These are phyloP conservation scores for Olyra latifolia DNA, from an alignment of 176 grass and related monocot species.

Conservation along the genomic window DNA sequence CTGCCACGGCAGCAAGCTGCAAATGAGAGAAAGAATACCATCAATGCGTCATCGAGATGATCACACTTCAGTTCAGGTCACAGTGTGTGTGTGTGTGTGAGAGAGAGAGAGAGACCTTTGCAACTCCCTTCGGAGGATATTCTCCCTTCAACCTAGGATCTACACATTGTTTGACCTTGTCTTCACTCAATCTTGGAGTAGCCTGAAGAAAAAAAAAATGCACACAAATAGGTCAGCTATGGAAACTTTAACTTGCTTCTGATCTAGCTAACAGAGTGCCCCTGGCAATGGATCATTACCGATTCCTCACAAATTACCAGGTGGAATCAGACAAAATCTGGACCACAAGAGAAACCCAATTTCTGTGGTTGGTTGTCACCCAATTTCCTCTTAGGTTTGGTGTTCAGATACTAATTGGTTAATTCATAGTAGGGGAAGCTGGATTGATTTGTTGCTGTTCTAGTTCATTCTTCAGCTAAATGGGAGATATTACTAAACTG, in stretches of 20 bases:
- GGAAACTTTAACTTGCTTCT: neutral
- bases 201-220: conserved; percentile 33
- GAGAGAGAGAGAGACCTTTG: conserved; percentile 43
- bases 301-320: neutral
- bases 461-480: neutral
- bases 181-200: conserved; percentile 57
- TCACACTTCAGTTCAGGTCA: neutral
- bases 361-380: neutral
- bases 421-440: neutral
- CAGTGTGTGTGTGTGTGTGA: neutral
- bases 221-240: conserved; percentile 12
- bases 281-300: neutral
- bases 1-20: conserved; percentile 84
- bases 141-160: conserved; percentile 65
- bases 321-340: neutral
- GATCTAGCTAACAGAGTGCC: neutral
- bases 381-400: neutral
- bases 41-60: conserved; percentile 1
- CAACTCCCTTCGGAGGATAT: conserved; percentile 55
- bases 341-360: neutral
- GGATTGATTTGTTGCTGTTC: neutral
- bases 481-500: neutral
- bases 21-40: neutral
- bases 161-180: conserved; percentile 68
- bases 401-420: conserved; percentile 15